Conservation (phyloP, 2,329 filamentous ascomycete genomes). For the Sarocladium oryzae region DNA sequence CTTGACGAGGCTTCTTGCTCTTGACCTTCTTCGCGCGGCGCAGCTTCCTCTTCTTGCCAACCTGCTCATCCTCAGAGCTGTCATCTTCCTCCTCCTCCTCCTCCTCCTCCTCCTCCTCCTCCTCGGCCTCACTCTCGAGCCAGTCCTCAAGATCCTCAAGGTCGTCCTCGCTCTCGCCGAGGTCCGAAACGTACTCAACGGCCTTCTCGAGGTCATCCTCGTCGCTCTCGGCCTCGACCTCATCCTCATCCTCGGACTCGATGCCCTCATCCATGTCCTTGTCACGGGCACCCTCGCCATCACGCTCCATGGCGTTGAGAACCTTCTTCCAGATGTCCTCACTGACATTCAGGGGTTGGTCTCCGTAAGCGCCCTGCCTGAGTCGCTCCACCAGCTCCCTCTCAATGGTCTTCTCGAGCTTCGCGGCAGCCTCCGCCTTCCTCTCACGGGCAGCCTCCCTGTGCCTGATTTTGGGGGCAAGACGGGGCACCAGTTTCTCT, state of each 20-base stretch:
- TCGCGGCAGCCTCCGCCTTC: conserved; percentile 76
- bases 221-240: conserved; percentile 61
- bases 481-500: conserved; percentile 78
- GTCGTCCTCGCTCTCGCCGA: conserved; percentile 73
- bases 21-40: conserved; percentile 41
- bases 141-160: conserved; percentile 83
- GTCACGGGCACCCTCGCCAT: conserved; percentile 75
- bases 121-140: conserved; percentile 65
- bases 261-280: conserved; percentile 85
- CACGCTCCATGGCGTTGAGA: conserved; percentile 79
- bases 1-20: conserved; percentile 41
- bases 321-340: conserved; percentile 97
- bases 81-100: conserved; percentile 54
- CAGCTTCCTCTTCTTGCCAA: conserved; percentile 47
- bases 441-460: conserved; percentile 70
- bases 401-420: conserved; percentile 94
- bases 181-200: conserved; percentile 89
- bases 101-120: conserved; percentile 50
- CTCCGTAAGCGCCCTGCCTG: conserved; percentile 87
- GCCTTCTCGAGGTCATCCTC: conserved; percentile 70
- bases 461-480: conserved; percentile 82
- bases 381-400: conserved; percentile 87
- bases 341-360: conserved; percentile 90
- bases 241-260: conserved; percentile 66
- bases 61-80: conserved; percentile 51